These are phyloP conservation scores for Pichia sporocuriosa DNA, from an alignment of 805 yeast genomes.

Conservation along the genomic window DNA sequence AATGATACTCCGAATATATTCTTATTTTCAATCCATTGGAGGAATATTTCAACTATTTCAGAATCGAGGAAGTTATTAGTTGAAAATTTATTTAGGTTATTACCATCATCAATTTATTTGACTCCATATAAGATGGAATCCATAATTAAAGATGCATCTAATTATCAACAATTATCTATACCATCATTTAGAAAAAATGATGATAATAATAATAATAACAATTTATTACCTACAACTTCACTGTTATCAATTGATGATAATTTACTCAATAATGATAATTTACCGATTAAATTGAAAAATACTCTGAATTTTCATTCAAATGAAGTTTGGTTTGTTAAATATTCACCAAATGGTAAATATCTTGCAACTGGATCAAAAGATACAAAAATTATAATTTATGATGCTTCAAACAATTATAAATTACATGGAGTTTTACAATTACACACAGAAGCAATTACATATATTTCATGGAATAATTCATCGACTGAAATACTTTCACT, in stretches of 20 bases:
- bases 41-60: background rate
- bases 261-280: background rate
- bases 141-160: slow-evolving; percentile 44
- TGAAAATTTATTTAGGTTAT: slow-evolving; percentile 35
- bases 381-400: slow-evolving; percentile 56
- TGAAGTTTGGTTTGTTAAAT: slow-evolving; percentile 81
- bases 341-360: slow-evolving; percentile 68
- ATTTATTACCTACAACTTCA: too few species aligned
- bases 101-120: slow-evolving; percentile 39
- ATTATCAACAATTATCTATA: slow-evolving; percentile 33
- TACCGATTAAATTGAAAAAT: slow-evolving; percentile 42
- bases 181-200: slow-evolving; percentile 18
- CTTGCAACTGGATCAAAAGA: slow-evolving; percentile 77
- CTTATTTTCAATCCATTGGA: slow-evolving; percentile 9
- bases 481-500: slow-evolving; percentile 63
- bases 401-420: slow-evolving; percentile 43
- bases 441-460: slow-evolving; percentile 50
- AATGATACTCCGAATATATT: slow-evolving; percentile 4
- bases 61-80: slow-evolving; percentile 37
- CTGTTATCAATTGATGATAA: background rate
- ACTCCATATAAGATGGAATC: slow-evolving; percentile 48
- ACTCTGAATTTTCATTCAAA: slow-evolving; percentile 48
- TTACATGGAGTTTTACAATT: slow-evolving; percentile 35
- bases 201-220: too few species aligned
- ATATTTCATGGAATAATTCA: slow-evolving; percentile 70